These are phyloP conservation scores for Bocquillonia castaneifolia DNA, from an alignment of 441 rosid genomes.

Conservation along the genomic window DNA sequence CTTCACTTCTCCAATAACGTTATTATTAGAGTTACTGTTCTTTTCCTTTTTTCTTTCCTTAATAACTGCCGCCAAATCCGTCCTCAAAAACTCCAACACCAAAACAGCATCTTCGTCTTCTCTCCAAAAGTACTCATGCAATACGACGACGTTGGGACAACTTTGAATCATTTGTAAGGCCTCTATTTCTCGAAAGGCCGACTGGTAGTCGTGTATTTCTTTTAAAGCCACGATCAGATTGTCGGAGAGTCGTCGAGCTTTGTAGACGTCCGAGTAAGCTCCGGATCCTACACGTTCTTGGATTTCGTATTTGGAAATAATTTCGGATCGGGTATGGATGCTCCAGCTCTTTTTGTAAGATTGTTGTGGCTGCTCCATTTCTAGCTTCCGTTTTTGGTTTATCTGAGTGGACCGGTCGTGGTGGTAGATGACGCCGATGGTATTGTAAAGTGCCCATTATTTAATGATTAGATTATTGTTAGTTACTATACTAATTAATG, in stretches of 20 bases:
- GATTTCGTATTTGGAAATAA: slow-evolving; percentile 77
- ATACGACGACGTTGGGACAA: slow-evolving; percentile 62
- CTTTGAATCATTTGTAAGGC: slow-evolving; percentile 65
- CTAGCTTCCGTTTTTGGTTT: not conserved
- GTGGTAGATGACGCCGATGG: too few relatives aligned
- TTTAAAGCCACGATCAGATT: slow-evolving; percentile 75
- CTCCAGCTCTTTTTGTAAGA: slow-evolving; percentile 86
- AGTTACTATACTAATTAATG: too few relatives aligned
- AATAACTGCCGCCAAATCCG: slow-evolving; percentile 64
- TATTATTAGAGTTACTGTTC: too few relatives aligned
- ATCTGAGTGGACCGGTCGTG: not conserved
- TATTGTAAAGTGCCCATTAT: too few relatives aligned
- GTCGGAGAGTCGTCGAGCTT: slow-evolving; percentile 74
- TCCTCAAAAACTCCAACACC: slow-evolving; percentile 72
- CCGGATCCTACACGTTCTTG: slow-evolving; percentile 87
- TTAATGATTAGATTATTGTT: too few relatives aligned
- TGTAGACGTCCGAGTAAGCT: slow-evolving; percentile 90
- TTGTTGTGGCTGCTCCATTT: not conserved
- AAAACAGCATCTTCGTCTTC: slow-evolving; percentile 93
- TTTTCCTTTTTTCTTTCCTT: slow-evolving; percentile 49
- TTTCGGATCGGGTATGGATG: slow-evolving; percentile 83
- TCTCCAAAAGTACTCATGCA: slow-evolving; percentile 90
- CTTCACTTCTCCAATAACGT: slow-evolving; percentile 60
- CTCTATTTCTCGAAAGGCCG: slow-evolving; percentile 91
- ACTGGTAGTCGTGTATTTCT: slow-evolving; percentile 92